phyloP scores from a whole-genome alignment of 2,329 filamentous ascomycete genomes.

The Geosmithia morbida region DNA sequence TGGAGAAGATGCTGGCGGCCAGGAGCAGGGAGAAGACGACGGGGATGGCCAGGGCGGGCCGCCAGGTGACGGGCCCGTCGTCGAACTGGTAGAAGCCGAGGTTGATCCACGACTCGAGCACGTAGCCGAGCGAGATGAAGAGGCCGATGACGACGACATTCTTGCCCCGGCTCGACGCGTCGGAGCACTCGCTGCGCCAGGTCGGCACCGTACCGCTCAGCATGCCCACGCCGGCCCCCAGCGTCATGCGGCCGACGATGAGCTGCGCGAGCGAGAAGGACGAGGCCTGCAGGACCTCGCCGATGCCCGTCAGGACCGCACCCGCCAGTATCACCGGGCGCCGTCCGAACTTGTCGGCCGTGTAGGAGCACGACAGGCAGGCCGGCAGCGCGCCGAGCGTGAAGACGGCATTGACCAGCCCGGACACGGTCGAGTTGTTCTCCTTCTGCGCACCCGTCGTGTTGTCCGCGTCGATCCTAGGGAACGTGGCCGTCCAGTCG shows the following conservation, averaged over 20 bases:
- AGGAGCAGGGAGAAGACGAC: constrained; percentile 32
- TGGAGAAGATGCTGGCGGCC: constrained; percentile 16
- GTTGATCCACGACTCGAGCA: constrained; percentile 20
- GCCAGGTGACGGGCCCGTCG: constrained; percentile 23
- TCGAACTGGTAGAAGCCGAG: constrained; percentile 23
- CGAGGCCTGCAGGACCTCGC: not conserved
- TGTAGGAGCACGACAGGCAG: constrained; percentile 23
- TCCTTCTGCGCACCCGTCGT: constrained; percentile 20
- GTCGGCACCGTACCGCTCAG: not conserved
- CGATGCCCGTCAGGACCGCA: not conserved
- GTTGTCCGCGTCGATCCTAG: constrained; percentile 31
- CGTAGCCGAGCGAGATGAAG: not conserved
- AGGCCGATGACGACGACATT: not conserved
- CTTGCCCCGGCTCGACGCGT: not conserved
- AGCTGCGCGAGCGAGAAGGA: not conserved
- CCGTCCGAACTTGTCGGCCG: constrained; percentile 45
- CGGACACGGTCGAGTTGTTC: constrained; percentile 29
- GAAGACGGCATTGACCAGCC: constrained; percentile 29
- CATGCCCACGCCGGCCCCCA: not conserved
- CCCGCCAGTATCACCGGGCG: constrained; percentile 32
- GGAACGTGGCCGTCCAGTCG: constrained; percentile 40
- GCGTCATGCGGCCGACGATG: not conserved
- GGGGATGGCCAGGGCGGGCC: constrained; percentile 43
- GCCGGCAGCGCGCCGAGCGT: constrained; percentile 44
- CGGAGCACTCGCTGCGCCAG: not conserved